Evolutionary conservation across 192 early-diverging fungal species (phyloP).

Genomic region (Coemansia sp.): DNA sequence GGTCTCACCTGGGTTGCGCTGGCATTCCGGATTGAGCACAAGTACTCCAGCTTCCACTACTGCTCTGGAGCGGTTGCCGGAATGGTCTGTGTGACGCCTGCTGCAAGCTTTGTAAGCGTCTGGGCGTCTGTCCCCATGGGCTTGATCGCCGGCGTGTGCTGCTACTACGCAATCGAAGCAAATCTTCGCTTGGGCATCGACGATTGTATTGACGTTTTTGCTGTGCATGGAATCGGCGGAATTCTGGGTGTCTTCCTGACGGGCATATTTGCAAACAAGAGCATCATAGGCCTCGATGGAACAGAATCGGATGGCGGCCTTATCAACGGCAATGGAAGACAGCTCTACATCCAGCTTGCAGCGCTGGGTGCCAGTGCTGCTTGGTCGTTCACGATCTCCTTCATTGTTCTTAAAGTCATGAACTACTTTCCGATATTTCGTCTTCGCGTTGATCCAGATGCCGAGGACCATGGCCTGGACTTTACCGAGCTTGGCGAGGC

Average conservation of each 20-base stretch:
- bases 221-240: slow-evolving; percentile 72
- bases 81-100: slow-evolving; percentile 87
- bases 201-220: slow-evolving; percentile 82
- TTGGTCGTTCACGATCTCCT: slow-evolving; percentile 64
- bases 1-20: slow-evolving; percentile 72
- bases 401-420: slow-evolving; percentile 58
- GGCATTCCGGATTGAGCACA: slow-evolving; percentile 69
- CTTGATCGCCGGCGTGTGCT: slow-evolving; percentile 61
- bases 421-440: slow-evolving; percentile 58
- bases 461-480: slow-evolving; percentile 56
- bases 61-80: slow-evolving; percentile 89
- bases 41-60: slow-evolving; percentile 79
- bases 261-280: slow-evolving; percentile 84
- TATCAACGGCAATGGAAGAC: slow-evolving; percentile 68
- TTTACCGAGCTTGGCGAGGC: slow-evolving; percentile 57
- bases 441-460: slow-evolving; percentile 57
- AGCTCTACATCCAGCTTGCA: slow-evolving; percentile 70
- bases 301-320: slow-evolving; percentile 56
- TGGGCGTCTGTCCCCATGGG: slow-evolving; percentile 79
- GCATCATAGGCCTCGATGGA: slow-evolving; percentile 69
- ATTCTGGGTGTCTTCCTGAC: slow-evolving; percentile 82
- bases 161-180: slow-evolving; percentile 63
- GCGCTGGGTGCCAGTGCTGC: slow-evolving; percentile 61
- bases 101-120: slow-evolving; percentile 72
- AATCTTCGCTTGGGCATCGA: slow-evolving; percentile 72